Evolutionary conservation across 257 asterid genomes (phyloP), one percentile per base, ranked within the genome.

Genomic region (Nicotiana undulata): DNA sequence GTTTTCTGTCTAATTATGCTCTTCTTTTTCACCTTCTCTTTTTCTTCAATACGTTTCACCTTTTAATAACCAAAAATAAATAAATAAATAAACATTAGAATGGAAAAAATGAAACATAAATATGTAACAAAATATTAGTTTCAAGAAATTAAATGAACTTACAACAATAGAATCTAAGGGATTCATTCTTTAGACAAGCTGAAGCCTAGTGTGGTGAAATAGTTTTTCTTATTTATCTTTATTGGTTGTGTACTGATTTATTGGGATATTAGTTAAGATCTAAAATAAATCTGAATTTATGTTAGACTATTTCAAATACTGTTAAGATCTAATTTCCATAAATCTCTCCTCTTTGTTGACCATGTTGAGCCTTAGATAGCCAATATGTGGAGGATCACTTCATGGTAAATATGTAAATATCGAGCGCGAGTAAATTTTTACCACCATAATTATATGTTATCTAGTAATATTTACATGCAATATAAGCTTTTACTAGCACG

Each of bases 11-110:
- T 72, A 22, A 20, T 72, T 44, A 68, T 68, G 11, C 15, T 72
- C 24, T 72, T 72, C 77, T 46, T 72, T 72, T 72, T 46, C 37
- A 72, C 15, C 24, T 72, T 46, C 78, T 72, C 78, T 24, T 72
- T 72, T 22, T 34, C 60, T 72, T 72, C 78, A 22, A 46, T 70
- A 46, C 22, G 78, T 72, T 72, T 72, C 40, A 72, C 40, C 78
- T 72, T 72, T 37, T 22, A 46, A 46, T 6, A 22, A 7, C 1
- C 10, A 68, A 68, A 44, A 12, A 22, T 40, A 34, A 4, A 37
- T 11, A 34, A 0, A 17, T n/a, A 9, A 32, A 32, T 0, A 17
- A 18, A n/a, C 10, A 16, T 66, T 1, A 70, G 3, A 70, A 40
- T 40, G n/a, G 6, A 67, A 67, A 34, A 20, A 2, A 6, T n/a